Conservation (phyloP, 257 asterid genomes). For the Avicennia marina region DNA sequence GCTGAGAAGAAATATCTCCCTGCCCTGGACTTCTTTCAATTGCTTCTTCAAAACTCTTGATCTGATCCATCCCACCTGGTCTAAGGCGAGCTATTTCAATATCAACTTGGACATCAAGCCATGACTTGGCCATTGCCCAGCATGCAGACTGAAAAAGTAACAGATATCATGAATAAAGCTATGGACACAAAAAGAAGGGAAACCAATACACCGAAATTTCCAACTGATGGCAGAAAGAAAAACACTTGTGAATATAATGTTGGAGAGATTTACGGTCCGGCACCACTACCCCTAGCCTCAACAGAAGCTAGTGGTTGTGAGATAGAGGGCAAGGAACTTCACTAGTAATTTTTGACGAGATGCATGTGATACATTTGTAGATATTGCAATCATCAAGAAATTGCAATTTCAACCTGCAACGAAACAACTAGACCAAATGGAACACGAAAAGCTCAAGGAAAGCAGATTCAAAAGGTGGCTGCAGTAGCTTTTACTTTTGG, state of each 20-base stretch:
- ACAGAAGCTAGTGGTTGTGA: neutral
- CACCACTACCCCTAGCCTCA: slow-evolving; percentile 10
- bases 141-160: slow-evolving; percentile 86
- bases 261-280: neutral
- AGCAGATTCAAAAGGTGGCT: slow-evolving; percentile 1
- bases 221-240: slow-evolving; percentile 8
- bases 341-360: neutral
- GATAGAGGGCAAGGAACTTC: neutral
- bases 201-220: slow-evolving; percentile 1
- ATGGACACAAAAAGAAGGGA: slow-evolving; percentile 1
- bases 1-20: slow-evolving; percentile 51
- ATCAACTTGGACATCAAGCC: slow-evolving; percentile 97
- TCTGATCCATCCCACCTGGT: slow-evolving; percentile 57
- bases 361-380: neutral
- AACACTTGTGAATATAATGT: neutral
- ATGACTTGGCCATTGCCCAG: slow-evolving; percentile 99
- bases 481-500: neutral
- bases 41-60: slow-evolving; percentile 72
- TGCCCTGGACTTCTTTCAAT: slow-evolving; percentile 61
- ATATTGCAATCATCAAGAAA: neutral
- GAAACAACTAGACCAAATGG: neutral
- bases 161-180: slow-evolving; percentile 11
- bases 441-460: neutral
- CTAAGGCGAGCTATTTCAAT: slow-evolving; percentile 50
- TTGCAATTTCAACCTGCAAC: neutral